phyloP scores from a whole-genome alignment of 192 early-diverging fungal species.

The Gorgonomyces haynaldii region DNA sequence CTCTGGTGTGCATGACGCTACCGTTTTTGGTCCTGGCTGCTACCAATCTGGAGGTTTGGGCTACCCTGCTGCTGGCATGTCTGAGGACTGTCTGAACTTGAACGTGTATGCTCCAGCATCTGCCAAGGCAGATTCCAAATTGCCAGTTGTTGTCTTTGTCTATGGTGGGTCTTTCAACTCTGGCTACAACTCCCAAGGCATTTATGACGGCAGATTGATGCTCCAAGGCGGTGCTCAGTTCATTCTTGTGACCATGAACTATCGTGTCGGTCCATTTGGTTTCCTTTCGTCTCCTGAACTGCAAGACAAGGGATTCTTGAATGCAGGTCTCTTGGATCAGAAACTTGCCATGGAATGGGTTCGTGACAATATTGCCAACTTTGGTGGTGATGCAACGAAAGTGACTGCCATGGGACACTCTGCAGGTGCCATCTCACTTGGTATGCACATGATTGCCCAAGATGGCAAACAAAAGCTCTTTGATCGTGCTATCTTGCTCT shows the following conservation, averaged over 20 bases:
- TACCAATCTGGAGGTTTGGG: slow-evolving; percentile 1
- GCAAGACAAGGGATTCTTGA: neutral
- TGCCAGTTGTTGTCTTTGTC: slow-evolving; percentile 53
- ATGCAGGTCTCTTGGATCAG: slow-evolving; percentile 2
- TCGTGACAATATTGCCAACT: slow-evolving; percentile 4
- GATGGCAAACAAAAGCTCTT: slow-evolving; percentile 1
- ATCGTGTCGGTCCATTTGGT: slow-evolving; percentile 2
- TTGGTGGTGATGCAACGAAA: slow-evolving; percentile 12
- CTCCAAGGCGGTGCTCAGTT: neutral
- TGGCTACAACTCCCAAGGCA: neutral
- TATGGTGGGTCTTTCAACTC: neutral
- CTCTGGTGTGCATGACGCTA: neutral
- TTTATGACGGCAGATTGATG: neutral
- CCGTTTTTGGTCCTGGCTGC: neutral
- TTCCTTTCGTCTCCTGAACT: neutral
- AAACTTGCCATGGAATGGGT: slow-evolving; percentile 5
- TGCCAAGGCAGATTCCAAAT: neutral
- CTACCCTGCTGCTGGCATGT: neutral
- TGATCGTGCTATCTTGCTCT: slow-evolving; percentile 1
- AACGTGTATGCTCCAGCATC: slow-evolving; percentile 25
- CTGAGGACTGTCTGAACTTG: slow-evolving; percentile 34
- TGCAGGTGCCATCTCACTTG: slow-evolving; percentile 7
- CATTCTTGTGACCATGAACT: neutral
- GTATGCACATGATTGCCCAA: neutral
- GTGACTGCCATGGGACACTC: slow-evolving; percentile 12